Conservation (phyloP, 148 eudicot species). For the Cornus controversa region DNA sequence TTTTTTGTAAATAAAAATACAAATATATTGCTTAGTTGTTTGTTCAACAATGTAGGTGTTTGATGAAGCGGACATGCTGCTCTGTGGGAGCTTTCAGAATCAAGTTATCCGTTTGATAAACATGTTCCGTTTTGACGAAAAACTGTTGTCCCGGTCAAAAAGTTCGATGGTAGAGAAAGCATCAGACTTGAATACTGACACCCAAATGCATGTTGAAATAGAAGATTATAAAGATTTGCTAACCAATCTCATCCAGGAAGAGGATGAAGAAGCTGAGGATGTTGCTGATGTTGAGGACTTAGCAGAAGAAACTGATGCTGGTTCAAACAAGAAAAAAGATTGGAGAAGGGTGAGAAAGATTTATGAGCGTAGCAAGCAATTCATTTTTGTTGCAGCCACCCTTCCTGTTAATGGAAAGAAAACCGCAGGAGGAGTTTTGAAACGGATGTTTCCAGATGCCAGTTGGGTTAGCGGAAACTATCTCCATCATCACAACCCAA, state of each 20-base stretch:
- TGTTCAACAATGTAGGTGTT: slow-evolving; percentile 54
- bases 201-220: slow-evolving; percentile 25
- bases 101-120: slow-evolving; percentile 82
- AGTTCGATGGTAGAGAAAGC: slow-evolving; percentile 25
- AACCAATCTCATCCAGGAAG: slow-evolving; percentile 24
- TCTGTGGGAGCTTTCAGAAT: slow-evolving; percentile 93
- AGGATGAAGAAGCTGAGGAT: slow-evolving; percentile 33
- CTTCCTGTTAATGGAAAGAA: slow-evolving; percentile 89
- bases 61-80: slow-evolving; percentile 95
- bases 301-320: slow-evolving; percentile 24
- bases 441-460: slow-evolving; percentile 82
- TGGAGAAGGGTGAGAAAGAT: slow-evolving; percentile 77
- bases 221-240: slow-evolving; percentile 37
- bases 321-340: slow-evolving; percentile 39
- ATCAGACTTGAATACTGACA: slow-evolving; percentile 25
- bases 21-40: too few relatives aligned
- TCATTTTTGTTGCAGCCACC: slow-evolving; percentile 90
- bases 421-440: slow-evolving; percentile 87
- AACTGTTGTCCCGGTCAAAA: slow-evolving; percentile 56
- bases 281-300: slow-evolving; percentile 25
- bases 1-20: background rate
- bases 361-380: slow-evolving; percentile 87
- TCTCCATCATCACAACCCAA: slow-evolving; percentile 87
- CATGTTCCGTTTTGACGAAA: slow-evolving; percentile 94
- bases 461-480: slow-evolving; percentile 85